Evolutionary conservation across 2,329 filamentous ascomycete species (phyloP).

Genomic region (Bertia moriformis): DNA sequence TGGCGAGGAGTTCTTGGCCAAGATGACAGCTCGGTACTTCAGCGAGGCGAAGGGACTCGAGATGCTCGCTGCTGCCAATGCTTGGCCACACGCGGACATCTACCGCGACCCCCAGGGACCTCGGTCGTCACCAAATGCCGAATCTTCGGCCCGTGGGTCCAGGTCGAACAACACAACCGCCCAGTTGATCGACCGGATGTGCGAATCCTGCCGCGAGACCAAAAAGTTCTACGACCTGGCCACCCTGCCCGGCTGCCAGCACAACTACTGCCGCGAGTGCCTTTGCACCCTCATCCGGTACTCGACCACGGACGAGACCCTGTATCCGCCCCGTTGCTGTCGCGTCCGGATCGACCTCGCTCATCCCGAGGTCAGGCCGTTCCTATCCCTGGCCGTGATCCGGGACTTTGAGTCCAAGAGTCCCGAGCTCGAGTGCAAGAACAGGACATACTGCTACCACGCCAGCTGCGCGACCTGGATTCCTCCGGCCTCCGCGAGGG

Average conservation of each 20-base stretch:
- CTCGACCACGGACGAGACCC: slow-evolving; percentile 16
- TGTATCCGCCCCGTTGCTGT: slow-evolving; percentile 22
- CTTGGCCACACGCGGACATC: not conserved
- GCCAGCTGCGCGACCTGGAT: not conserved
- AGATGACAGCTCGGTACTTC: not conserved
- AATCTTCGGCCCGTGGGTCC: not conserved
- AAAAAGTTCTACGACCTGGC: not conserved
- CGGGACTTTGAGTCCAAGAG: not conserved
- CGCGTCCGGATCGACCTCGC: slow-evolving; percentile 10
- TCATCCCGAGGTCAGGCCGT: slow-evolving; percentile 3
- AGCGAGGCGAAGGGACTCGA: not conserved
- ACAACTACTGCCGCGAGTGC: slow-evolving; percentile 19
- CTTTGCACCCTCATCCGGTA: slow-evolving; percentile 14
- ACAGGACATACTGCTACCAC: not conserved
- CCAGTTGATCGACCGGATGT: not conserved
- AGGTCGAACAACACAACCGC: not conserved
- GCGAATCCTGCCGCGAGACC: not conserved
- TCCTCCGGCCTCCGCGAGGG: slow-evolving; percentile 12
- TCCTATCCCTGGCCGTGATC: not conserved
- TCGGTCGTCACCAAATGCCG: not conserved
- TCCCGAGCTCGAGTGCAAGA: not conserved
- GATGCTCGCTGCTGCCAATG: not conserved
- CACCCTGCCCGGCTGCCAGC: slow-evolving; percentile 13
- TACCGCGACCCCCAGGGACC: not conserved
- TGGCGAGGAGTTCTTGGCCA: not conserved